Evolutionary conservation across 169 alveolate genomes (phyloP), one percentile per base, ranked within the genome.

Genomic region (Plasmodium gallinaceum): DNA sequence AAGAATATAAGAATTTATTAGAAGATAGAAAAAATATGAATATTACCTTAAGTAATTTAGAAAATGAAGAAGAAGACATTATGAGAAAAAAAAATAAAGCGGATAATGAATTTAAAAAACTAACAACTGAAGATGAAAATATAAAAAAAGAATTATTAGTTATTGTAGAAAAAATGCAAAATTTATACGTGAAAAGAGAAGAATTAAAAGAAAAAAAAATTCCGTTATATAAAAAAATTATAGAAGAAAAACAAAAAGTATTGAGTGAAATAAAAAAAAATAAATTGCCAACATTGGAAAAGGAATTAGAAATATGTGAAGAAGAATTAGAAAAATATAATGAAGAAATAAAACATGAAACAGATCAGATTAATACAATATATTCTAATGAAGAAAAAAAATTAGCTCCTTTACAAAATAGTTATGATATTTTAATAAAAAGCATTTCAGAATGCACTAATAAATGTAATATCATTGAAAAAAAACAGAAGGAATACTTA

Each of bases 81-180:
- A 88, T 71, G 14, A 71, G 70, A 54, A 90, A 73, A 48, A 93
- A 94, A 52, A 93, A 93, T 57, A 71, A 88, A 58, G 72, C 92
- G 20, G 92, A 92, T 22, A 95, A 76, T 54, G 95, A 93, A 66
- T 93, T 96, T 62, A 92, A 95, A 73, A 39, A 70, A 18, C 57
- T 95, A 70, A 68, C 92, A 6, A 76, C 88, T 12, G 83, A 76
- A 39, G 97, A 95, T 72, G 97, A 95, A 69, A 96, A 95, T 37
- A 86, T 95, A 61, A 91, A 96, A 57, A 93, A 92, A 45, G 94
- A 93, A 65, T 57, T 92, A 91, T 42, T 91, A 20, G 72, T 92
- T 24, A 94, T 94, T 22, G 94, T 93, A 26, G 90, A 94, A 43
- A 93, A 94, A 75, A 93, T 95, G 61, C 90, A 95, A 89, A 93